A percentile compares a stretch with the other conserved stretches of the same genome.
Conservation (phyloP, 2,329 filamentous ascomycete genomes). For the Pseudogymnoascus sp. region DNA sequence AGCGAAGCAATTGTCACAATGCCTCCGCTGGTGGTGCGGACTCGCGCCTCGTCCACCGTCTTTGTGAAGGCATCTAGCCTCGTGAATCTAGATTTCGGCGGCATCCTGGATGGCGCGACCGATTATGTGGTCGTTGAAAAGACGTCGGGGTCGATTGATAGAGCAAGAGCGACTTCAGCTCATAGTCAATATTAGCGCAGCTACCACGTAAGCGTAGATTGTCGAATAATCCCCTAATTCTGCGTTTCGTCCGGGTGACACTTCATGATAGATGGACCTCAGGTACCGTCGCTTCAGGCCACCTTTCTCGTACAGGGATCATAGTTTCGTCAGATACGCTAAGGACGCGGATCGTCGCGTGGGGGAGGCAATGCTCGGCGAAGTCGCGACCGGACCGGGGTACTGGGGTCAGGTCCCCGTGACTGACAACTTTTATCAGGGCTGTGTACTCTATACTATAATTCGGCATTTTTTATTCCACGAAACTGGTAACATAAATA, state of each 20-base stretch:
- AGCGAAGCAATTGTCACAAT: slow-evolving; percentile 89
- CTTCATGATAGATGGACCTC: background rate
- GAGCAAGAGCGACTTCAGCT: background rate
- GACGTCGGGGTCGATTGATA: slow-evolving; percentile 1
- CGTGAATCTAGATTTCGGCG: slow-evolving; percentile 86
- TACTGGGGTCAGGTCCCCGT: background rate
- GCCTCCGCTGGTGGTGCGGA: slow-evolving; percentile 91
- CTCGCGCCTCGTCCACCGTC: slow-evolving; percentile 94
- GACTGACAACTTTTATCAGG: background rate
- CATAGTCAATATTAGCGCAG: slow-evolving; percentile 1
- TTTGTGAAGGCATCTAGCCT: slow-evolving; percentile 98
- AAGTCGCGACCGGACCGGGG: background rate
- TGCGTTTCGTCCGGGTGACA: background rate
- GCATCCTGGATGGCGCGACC: slow-evolving; percentile 47
- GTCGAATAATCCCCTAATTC: slow-evolving; percentile 1
- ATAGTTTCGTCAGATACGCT: slow-evolving; percentile 3
- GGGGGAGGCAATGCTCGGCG: background rate
- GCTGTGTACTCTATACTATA: background rate
- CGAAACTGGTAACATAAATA: background rate
- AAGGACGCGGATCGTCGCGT: slow-evolving; percentile 4
- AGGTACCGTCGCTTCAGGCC: slow-evolving; percentile 4
- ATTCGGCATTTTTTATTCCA: background rate
- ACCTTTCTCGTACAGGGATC: slow-evolving; percentile 5
- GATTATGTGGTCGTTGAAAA: background rate
- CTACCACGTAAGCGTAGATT: slow-evolving; percentile 3